phyloP scores from a whole-genome alignment of 176 grass and related monocot species.

The Eleusine coracana region DNA sequence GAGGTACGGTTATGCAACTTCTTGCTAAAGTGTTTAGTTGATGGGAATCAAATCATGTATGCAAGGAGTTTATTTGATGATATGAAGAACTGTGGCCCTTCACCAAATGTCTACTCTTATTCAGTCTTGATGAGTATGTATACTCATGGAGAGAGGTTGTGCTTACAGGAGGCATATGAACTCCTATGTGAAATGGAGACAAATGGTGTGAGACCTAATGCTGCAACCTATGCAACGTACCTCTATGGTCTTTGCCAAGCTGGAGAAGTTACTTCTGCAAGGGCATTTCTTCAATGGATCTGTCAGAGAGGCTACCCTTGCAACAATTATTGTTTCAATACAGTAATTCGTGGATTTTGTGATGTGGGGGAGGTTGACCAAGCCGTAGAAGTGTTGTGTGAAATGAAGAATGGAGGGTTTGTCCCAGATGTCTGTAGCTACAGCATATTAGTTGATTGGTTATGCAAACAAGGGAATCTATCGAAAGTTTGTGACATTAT shows the following conservation, averaged over 20 bases:
- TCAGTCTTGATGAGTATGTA: slow-evolving; percentile 65
- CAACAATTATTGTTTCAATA: slow-evolving; percentile 65
- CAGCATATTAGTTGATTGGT: slow-evolving; percentile 58
- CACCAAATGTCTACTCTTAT: slow-evolving; percentile 67
- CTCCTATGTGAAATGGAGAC: slow-evolving; percentile 65
- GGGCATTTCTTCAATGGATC: slow-evolving; percentile 55
- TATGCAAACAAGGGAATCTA: slow-evolving; percentile 61
- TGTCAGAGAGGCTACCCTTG: slow-evolving; percentile 45
- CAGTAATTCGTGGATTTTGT: slow-evolving; percentile 75
- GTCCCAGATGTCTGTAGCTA: slow-evolving; percentile 60
- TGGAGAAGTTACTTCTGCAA: slow-evolving; percentile 46
- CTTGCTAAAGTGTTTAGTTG: slow-evolving; percentile 63
- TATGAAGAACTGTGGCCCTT: slow-evolving; percentile 59
- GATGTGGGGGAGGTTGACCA: slow-evolving; percentile 41
- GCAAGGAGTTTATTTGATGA: slow-evolving; percentile 65
- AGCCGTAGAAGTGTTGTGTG: slow-evolving; percentile 54
- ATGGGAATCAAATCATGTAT: slow-evolving; percentile 46
- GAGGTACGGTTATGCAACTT: slow-evolving; percentile 64
- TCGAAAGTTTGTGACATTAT: slow-evolving; percentile 40
- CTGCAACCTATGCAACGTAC: slow-evolving; percentile 62
- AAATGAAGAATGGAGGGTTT: slow-evolving; percentile 47
- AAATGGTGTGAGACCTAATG: slow-evolving; percentile 51
- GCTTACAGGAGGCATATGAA: slow-evolving; percentile 59
- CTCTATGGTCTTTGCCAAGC: slow-evolving; percentile 59
- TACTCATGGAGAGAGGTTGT: slow-evolving; percentile 47